Base-by-base conservation (phyloP, 768 basidiomycete genomes). In the Lactifluus subvellereus region DNA sequence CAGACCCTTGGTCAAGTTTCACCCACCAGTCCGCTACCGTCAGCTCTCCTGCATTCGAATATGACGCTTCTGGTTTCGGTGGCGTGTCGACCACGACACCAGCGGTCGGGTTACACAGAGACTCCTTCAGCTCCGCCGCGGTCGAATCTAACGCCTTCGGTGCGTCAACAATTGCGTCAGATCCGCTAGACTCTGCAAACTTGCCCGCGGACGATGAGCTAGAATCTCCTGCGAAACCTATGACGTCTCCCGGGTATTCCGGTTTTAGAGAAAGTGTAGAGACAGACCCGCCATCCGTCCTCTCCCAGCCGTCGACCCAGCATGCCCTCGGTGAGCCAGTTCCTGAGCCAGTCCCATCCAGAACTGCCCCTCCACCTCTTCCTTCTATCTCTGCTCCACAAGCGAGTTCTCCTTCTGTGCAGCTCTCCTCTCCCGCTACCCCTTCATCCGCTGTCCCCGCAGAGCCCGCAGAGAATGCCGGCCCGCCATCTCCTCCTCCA, bases 191-290 rank as follows among this genome's bases (percentile, higher is more conserved):
- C 64, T 74, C 78, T 33, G 74, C 75, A 50, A 76, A 75, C 45
- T 71, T 73, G 27, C 47, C 60, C 50, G 22, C 49, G 18, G 67
- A 61, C 40, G 66, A 60, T 6, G 70, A 69, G 52, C 53, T 66
- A 4, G 59, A 64, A 22, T 59, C 66, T 47, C 66, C 69, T 3
- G 47, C 64, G 16, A 64, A 68, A 47, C 32, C 38, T 27, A n/a
- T 37, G 51, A 54, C 35, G 2, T 65, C 64, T 7, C 61, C 67
- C 13, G 68, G 58, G 27, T 74, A 77, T 10, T 80, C 82, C n/a
- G 84, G 84, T 6, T 84, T 84, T 72, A 79, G 77, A 67, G 79
- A 84, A 72, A 81, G 81, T 67, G 65, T 82, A 55, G 60, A 48
- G 38, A n/a, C 13, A 6, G 55, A 35, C 6, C 27, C 60, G 61